phyloP scores from a whole-genome alignment of 495 filamentous ascomycete genomes.

The Astrothelium macrocarpum region DNA sequence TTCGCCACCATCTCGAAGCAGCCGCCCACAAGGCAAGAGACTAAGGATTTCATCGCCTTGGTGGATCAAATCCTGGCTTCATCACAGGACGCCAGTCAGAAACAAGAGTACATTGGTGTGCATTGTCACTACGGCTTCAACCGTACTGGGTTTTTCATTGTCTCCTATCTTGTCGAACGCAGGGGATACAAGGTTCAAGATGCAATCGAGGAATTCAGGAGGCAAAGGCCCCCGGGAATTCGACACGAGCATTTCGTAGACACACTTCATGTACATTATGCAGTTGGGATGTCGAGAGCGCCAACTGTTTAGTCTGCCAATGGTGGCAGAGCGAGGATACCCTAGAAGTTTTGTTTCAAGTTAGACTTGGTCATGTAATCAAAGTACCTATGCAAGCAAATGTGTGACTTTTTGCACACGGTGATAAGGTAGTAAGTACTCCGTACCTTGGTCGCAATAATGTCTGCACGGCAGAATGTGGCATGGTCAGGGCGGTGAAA shows the following conservation, averaged over 20 bases:
- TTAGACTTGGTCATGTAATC: no score
- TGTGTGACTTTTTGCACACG: no score
- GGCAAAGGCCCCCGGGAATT: constrained; percentile 68
- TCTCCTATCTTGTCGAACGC: constrained; percentile 82
- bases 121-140: constrained; percentile 97
- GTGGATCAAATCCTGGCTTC: constrained; percentile 51
- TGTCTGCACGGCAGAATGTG: not conserved
- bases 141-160: constrained; percentile 80
- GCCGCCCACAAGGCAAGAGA: constrained; percentile 68
- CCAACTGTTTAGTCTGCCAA: constrained; percentile 37
- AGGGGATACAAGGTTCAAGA: constrained; percentile 60
- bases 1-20: constrained; percentile 89
- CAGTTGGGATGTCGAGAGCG: constrained; percentile 44
- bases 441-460: no score
- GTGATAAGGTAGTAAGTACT: no score
- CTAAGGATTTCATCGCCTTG: constrained; percentile 63
- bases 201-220: constrained; percentile 72
- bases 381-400: no score
- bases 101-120: constrained; percentile 58
- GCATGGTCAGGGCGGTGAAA: not conserved
- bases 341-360: not conserved
- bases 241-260: constrained; percentile 85
- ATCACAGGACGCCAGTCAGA: constrained; percentile 28
- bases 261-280: constrained; percentile 72
- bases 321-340: not conserved